Percentiles rank a stretch among this genome's conserved stretches.
Evolutionary conservation across 1,139 yeast species (phyloP).

Genomic region (Saccharomyces uvarum): DNA sequence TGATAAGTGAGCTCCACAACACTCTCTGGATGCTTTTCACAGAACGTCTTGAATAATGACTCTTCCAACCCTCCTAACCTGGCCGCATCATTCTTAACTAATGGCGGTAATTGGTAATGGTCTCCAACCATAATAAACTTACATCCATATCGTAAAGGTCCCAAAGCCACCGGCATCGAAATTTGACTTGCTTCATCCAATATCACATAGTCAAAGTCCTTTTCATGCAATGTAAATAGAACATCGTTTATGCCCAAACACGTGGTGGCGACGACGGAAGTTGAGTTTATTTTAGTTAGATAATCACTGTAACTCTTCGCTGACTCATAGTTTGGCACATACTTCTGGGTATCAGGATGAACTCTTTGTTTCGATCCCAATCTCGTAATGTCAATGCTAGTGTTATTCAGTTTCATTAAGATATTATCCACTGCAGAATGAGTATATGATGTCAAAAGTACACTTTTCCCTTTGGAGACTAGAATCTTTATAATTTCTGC

Average conservation of each 20-base stretch:
- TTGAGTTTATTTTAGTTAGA: constrained; percentile 40
- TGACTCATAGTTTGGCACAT: constrained; percentile 40
- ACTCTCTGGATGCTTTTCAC: constrained; percentile 63
- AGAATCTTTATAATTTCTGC: constrained; percentile 62
- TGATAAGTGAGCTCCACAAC: constrained; percentile 73
- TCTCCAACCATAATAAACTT: constrained; percentile 90
- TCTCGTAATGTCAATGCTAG: constrained; percentile 46
- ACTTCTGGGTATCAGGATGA: constrained; percentile 53
- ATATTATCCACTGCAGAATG: constrained; percentile 96
- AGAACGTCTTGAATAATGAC: constrained; percentile 67
- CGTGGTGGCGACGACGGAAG: constrained; percentile 81
- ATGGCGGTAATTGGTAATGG: constrained; percentile 84
- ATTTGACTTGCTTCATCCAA: constrained; percentile 96
- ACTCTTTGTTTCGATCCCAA: constrained; percentile 52
- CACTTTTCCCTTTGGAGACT: constrained; percentile 54
- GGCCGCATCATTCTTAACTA: constrained; percentile 57
- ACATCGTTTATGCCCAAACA: constrained; percentile 70
- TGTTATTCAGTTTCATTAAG: constrained; percentile 54
- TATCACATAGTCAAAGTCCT: constrained; percentile 81
- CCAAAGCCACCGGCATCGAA: constrained; percentile 81
- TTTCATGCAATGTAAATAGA: constrained; percentile 40
- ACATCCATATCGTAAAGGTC: constrained; percentile 72
- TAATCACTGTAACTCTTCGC: constrained; percentile 43
- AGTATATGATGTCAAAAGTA: constrained; percentile 78
- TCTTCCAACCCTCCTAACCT: constrained; percentile 58